phyloP scores from a whole-genome alignment of 768 basidiomycete genomes.

The Boletus pseudo-olivaceus region DNA sequence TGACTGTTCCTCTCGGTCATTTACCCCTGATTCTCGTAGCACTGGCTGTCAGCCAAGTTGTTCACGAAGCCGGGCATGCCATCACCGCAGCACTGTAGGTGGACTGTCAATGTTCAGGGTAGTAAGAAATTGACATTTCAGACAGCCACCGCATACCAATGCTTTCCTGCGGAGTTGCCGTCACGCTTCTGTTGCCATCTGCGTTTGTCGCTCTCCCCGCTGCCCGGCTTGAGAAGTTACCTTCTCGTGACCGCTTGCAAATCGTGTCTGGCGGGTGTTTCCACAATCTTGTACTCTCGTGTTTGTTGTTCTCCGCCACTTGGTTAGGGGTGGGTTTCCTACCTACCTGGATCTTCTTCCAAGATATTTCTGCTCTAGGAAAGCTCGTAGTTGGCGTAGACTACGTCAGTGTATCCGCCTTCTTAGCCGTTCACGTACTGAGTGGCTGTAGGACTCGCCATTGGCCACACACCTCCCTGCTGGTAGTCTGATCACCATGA shows the following conservation, averaged over 20 bases:
- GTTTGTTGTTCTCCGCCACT: conserved; percentile 40
- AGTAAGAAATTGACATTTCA: neutral
- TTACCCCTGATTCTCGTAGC: conserved; percentile 62
- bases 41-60: conserved; percentile 59
- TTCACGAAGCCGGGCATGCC: conserved; percentile 82
- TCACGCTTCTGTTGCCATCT: conserved; percentile 65
- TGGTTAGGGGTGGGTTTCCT: conserved; percentile 28
- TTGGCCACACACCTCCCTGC: conserved; percentile 51
- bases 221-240: conserved; percentile 34
- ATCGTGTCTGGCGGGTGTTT: conserved; percentile 73
- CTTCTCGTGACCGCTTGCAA: conserved; percentile 47
- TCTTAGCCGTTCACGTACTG: neutral
- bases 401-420: conserved; percentile 38
- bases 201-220: conserved; percentile 67
- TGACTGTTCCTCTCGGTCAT: conserved; percentile 75
- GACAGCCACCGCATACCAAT: conserved; percentile 64
- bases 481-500: conserved; percentile 56
- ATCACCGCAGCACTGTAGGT: conserved; percentile 71
- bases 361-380: conserved; percentile 49
- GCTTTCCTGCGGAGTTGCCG: conserved; percentile 54
- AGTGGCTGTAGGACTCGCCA: conserved; percentile 51
- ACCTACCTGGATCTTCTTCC: conserved; percentile 42
- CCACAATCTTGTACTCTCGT: conserved; percentile 68
- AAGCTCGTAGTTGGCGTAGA: conserved; percentile 54
- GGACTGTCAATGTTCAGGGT: neutral